Conservation (phyloP, 2,329 filamentous ascomycete species). For the Bipolaris sorokiniana region DNA sequence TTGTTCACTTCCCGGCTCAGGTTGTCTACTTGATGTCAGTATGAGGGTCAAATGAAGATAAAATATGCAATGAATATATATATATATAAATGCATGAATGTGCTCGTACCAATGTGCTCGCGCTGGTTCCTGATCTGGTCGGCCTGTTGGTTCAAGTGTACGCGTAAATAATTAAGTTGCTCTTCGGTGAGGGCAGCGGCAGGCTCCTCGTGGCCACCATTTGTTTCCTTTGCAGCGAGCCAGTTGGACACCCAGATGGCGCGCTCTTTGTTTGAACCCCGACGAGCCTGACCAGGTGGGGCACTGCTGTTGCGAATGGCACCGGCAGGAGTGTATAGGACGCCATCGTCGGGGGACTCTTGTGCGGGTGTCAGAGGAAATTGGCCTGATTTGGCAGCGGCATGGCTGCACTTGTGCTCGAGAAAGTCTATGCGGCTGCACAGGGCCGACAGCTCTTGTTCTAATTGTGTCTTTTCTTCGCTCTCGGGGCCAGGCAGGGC, state of each 20-base stretch:
- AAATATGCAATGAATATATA: background rate
- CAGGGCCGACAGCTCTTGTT: constrained; percentile 81
- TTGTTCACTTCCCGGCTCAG: constrained; percentile 85
- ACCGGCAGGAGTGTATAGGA: constrained; percentile 54
- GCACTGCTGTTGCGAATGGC: constrained; percentile 41
- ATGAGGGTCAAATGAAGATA: background rate
- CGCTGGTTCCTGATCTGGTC: constrained; percentile 89
- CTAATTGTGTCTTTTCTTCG: constrained; percentile 76
- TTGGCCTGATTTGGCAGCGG: constrained; percentile 60
- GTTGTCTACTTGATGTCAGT: constrained; percentile 57
- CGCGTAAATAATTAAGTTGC: constrained; percentile 82
- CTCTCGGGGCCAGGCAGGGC: constrained; percentile 78
- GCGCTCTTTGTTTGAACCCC: constrained; percentile 46
- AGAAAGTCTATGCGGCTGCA: constrained; percentile 79
- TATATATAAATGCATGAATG: background rate
- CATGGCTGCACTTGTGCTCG: constrained; percentile 77
- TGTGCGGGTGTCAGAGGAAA: constrained; percentile 78
- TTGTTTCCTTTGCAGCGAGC: constrained; percentile 61
- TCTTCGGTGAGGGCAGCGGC: constrained; percentile 73
- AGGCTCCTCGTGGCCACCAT: constrained; percentile 53
- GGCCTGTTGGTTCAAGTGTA: constrained; percentile 92
- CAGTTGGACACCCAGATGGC: constrained; percentile 58
- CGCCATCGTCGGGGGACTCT: constrained; percentile 66
- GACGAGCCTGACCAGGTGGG: constrained; percentile 35
- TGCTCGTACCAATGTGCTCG: constrained; percentile 67